Evolutionary conservation across 2,329 filamentous ascomycete genomes (phyloP).

Genomic region (Xylaria sp.): DNA sequence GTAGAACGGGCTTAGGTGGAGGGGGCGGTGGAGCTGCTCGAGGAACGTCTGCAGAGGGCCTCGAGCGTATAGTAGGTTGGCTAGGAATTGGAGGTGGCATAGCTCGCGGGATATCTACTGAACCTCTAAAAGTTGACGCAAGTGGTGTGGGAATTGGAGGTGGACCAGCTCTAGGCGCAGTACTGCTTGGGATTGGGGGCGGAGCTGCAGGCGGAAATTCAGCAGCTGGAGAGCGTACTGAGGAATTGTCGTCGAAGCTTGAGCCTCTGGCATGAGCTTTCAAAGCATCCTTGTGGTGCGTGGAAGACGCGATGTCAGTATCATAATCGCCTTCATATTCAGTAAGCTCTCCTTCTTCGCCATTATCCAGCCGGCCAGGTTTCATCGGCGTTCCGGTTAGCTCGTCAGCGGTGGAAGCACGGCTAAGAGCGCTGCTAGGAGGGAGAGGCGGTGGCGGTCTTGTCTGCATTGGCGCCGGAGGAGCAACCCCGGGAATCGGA

Average conservation of each 20-base stretch:
- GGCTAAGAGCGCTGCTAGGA: constrained; percentile 61
- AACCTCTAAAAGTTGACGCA: constrained; percentile 63
- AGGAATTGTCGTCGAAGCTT: constrained; percentile 76
- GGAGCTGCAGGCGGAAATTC: constrained; percentile 58
- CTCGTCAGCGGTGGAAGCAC: constrained; percentile 68
- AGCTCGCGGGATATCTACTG: constrained; percentile 75
- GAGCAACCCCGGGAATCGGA: constrained; percentile 68
- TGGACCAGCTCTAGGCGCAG: constrained; percentile 68
- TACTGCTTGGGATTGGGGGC: constrained; percentile 65
- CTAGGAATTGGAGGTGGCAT: constrained; percentile 46
- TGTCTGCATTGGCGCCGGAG: constrained; percentile 60
- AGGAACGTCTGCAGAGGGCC: constrained; percentile 35
- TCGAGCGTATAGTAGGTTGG: constrained; percentile 25
- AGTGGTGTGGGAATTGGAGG: constrained; percentile 73
- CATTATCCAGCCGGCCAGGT: constrained; percentile 58
- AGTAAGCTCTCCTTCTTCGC: constrained; percentile 81
- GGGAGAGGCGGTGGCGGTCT: constrained; percentile 76
- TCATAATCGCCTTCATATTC: constrained; percentile 99
- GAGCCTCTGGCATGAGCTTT: constrained; percentile 82
- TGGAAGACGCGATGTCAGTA: constrained; percentile 93
- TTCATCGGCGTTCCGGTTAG: constrained; percentile 55
- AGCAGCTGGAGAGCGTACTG: constrained; percentile 64
- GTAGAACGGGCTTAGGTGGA: constrained; percentile 30
- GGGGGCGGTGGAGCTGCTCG: constrained; percentile 37
- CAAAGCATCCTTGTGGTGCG: constrained; percentile 91